Base-by-base conservation (phyloP, 2,329 filamentous ascomycete species). In the Lojkania enalia region DNA sequence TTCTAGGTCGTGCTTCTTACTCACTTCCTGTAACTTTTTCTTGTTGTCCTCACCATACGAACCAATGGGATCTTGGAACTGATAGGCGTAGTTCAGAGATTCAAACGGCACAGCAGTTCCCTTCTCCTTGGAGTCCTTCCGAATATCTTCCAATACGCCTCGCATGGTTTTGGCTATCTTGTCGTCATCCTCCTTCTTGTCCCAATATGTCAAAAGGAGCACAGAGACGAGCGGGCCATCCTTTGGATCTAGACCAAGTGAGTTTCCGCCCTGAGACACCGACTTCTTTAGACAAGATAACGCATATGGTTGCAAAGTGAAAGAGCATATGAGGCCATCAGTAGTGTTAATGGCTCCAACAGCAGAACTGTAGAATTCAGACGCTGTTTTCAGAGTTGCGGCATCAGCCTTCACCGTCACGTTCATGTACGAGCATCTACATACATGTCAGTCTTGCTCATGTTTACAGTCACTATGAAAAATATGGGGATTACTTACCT, bases 61-160 rank as follows among this genome's bases (percentile, higher is more conserved):
- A 5, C 50, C 50, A 40, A 77, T 58, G 0, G 70, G 62, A 47
- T 72, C 63, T 49, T 77, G 72, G 39, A 61, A 69, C 46, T 63
- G 55, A 32, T 45, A 49, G 2, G 51, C 64, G 46, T 70, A 70
- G 38, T 63, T 68, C 35, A 61, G 44, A 42, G 61, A 61, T 60
- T 66, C 20, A 70, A 71, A 52, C 73, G 74, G 54, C 73, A 75
- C 66, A 72, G 67, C 54, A 32, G 51, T 46, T 3, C 42, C 39
- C 14, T 42, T 21, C n/a, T 20, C 12, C 2, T 2, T 15, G 12
- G 48, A 29, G 31, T 51, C 42, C 9, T 46, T 27, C 9, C 53
- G 42, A 29, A 51, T 54, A n/a, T 42, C 35, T 5, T 46, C 33
- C 21, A 59, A 20, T 5, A 46, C 47, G 7, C 36, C 41, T 29